phyloP scores from a whole-genome alignment of 768 basidiomycete genomes.

The Lentinula boryana region DNA sequence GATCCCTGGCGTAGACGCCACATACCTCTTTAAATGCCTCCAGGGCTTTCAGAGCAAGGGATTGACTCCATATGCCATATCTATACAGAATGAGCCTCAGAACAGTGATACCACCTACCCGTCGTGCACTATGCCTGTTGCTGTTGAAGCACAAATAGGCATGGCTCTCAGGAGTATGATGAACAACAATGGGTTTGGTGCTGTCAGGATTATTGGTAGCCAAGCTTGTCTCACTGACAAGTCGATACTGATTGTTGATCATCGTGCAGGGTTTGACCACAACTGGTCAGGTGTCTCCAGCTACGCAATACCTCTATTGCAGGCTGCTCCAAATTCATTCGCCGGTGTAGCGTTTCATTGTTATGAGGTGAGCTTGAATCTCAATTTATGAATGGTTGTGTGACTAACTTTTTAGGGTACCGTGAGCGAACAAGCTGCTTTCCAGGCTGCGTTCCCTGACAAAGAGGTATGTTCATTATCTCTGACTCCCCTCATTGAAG shows the following conservation, averaged over 20 bases:
- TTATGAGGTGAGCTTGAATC: neutral
- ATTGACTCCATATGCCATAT: conserved; percentile 55
- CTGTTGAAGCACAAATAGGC: conserved; percentile 55
- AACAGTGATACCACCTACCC: conserved; percentile 66
- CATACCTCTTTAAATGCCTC: conserved; percentile 65
- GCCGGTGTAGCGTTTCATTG: conserved; percentile 62
- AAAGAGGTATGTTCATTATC: conserved; percentile 37
- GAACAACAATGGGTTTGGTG: conserved; percentile 53
- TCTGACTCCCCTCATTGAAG: neutral
- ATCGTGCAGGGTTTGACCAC: conserved; percentile 40
- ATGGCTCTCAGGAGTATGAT: conserved; percentile 49
- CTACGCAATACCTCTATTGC: conserved; percentile 63
- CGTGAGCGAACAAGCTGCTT: conserved; percentile 47
- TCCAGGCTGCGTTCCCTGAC: conserved; percentile 47
- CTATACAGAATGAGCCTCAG: conserved; percentile 55
- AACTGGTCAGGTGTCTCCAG: conserved; percentile 66
- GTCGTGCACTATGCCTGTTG: conserved; percentile 47
- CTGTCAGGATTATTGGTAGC: conserved; percentile 56
- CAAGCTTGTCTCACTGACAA: neutral
- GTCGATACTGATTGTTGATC: neutral
- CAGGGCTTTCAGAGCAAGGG: conserved; percentile 64
- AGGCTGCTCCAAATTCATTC: conserved; percentile 48
- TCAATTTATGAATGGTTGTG: neutral
- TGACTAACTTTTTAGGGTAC: conserved; percentile 23
- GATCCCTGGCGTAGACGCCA: conserved; percentile 42